Percentiles rank a stretch among this genome's conserved stretches.
Conservation (phyloP, 2,329 filamentous ascomycete genomes). For the Tolypocladium endophyticum region DNA sequence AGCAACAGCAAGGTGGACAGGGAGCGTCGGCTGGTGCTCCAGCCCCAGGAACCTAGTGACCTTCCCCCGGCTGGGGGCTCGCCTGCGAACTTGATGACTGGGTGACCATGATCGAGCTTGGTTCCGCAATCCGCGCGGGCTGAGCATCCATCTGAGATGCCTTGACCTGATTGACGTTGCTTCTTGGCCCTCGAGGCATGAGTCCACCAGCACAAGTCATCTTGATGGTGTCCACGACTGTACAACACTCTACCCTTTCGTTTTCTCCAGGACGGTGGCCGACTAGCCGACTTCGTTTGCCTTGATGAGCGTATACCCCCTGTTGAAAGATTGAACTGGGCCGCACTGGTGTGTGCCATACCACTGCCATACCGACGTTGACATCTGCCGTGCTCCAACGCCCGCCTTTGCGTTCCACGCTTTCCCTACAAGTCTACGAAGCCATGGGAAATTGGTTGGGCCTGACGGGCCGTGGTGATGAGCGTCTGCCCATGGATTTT, state of each 20-base stretch:
- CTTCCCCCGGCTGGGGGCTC: constrained; percentile 9
- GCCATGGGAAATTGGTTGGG: background rate
- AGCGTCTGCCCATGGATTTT: background rate
- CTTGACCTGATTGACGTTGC: constrained; percentile 22
- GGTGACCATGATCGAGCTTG: constrained; percentile 23
- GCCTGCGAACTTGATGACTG: constrained; percentile 15
- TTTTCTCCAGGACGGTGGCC: constrained; percentile 1
- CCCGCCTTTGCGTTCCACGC: background rate
- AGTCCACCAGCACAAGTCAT: constrained; percentile 14
- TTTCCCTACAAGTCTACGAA: background rate
- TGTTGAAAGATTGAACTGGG: background rate
- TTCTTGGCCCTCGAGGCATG: constrained; percentile 12
- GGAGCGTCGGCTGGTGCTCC: constrained; percentile 23
- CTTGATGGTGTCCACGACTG: constrained; percentile 19
- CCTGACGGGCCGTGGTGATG: background rate
- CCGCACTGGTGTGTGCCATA: background rate
- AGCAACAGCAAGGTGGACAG: constrained; percentile 29
- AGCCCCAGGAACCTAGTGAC: constrained; percentile 26
- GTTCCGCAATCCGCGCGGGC: constrained; percentile 2
- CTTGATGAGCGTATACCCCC: constrained; percentile 11
- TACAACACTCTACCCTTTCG: constrained; percentile 14
- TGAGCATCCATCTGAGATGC: constrained; percentile 16
- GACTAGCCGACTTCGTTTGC: constrained; percentile 4
- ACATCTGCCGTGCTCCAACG: background rate
- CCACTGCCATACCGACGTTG: background rate